Conservation (phyloP, 352 stramenopile species). For the Globisporangium orthogonon region DNA sequence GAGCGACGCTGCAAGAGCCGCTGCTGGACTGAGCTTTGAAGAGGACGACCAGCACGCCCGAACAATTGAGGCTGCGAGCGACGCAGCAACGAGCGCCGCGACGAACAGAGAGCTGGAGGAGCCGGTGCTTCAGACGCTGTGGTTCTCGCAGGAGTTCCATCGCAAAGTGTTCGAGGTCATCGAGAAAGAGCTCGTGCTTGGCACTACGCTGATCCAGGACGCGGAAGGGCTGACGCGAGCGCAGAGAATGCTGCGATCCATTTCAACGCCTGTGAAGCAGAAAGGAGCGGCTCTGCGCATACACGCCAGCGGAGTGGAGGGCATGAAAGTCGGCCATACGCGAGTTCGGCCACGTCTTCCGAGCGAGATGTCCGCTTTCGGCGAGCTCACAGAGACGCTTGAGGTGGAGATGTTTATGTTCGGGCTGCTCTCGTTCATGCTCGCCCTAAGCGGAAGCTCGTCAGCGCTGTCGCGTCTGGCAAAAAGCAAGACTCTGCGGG, state of each 20-base stretch:
- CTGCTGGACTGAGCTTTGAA: slow-evolving; percentile 26
- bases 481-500: slow-evolving; percentile 55
- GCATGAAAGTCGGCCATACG: background rate
- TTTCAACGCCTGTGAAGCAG: slow-evolving; percentile 67
- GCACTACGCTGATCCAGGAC: slow-evolving; percentile 61
- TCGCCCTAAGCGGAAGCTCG: slow-evolving; percentile 68
- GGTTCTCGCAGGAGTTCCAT: slow-evolving; percentile 85
- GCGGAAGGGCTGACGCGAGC: slow-evolving; percentile 70
- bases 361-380: slow-evolving; percentile 26
- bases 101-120: slow-evolving; percentile 69
- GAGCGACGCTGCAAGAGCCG: slow-evolving; percentile 13
- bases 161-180: slow-evolving; percentile 84
- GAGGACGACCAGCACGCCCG: slow-evolving; percentile 47
- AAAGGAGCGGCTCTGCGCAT: slow-evolving; percentile 31
- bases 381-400: slow-evolving; percentile 58
- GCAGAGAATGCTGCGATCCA: slow-evolving; percentile 77
- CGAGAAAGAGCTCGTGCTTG: slow-evolving; percentile 70
- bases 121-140: slow-evolving; percentile 71
- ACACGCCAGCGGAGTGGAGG: slow-evolving; percentile 36
- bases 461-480: slow-evolving; percentile 52
- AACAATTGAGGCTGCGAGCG: slow-evolving; percentile 69
- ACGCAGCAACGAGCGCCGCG: slow-evolving; percentile 71
- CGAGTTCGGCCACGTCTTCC: slow-evolving; percentile 6
- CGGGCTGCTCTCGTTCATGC: slow-evolving; percentile 65
- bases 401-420: slow-evolving; percentile 78